Conservation (phyloP, 495 filamentous ascomycete species). For the Lindgomyces ingoldianus region DNA sequence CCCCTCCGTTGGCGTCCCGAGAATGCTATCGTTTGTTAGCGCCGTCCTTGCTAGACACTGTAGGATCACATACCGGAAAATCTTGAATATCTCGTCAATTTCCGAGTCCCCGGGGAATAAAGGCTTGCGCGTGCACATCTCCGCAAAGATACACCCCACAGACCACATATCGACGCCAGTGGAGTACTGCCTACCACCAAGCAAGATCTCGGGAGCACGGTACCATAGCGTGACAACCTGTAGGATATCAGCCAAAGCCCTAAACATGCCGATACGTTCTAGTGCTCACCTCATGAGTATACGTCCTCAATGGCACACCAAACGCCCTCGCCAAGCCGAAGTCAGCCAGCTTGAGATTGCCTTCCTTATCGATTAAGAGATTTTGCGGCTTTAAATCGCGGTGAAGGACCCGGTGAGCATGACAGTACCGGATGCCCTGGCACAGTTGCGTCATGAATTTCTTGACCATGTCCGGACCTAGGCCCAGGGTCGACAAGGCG, state of each 20-base stretch:
- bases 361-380: slow-evolving; percentile 88
- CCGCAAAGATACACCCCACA: slow-evolving; percentile 96
- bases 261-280: neutral
- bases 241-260: neutral
- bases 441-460: slow-evolving; percentile 96
- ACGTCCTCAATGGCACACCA: slow-evolving; percentile 92
- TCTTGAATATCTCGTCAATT: slow-evolving; percentile 99
- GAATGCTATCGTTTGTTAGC: slow-evolving; percentile 57
- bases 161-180: slow-evolving; percentile 99
- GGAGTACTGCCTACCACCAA: slow-evolving; percentile 95
- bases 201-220: slow-evolving; percentile 93
- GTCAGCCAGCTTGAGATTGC: slow-evolving; percentile 96
- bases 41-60: neutral
- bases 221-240: slow-evolving; percentile 98
- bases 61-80: slow-evolving; percentile 66
- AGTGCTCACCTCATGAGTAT: slow-evolving; percentile 81
- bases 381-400: slow-evolving; percentile 98
- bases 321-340: slow-evolving; percentile 96
- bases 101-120: slow-evolving; percentile 97
- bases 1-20: slow-evolving; percentile 87
- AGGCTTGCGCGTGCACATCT: slow-evolving; percentile 98
- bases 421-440: slow-evolving; percentile 90
- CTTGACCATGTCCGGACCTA: slow-evolving; percentile 90
- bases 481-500: slow-evolving; percentile 68
- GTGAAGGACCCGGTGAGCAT: slow-evolving; percentile 91